phyloP scores from a whole-genome alignment of 2,329 filamentous ascomycete genomes.

The Fusarium guadeloupense region DNA sequence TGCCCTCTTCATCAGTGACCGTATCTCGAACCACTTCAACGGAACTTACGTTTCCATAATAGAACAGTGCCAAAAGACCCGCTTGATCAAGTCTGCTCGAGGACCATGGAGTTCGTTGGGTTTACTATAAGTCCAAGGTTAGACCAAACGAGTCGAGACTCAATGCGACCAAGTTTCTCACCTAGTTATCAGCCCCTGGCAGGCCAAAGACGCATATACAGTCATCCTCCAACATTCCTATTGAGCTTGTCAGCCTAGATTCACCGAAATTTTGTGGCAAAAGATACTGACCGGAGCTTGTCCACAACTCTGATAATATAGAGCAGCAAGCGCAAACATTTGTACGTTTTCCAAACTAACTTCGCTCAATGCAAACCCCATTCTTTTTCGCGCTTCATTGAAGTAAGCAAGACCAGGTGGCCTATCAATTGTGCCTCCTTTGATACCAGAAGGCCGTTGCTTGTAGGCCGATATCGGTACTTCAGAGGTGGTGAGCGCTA shows the following conservation, averaged over 20 bases:
- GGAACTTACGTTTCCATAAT: constrained; percentile 42
- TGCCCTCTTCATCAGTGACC: constrained; percentile 42
- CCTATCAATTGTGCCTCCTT: constrained; percentile 57
- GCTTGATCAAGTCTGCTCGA: constrained; percentile 39
- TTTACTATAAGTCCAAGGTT: constrained; percentile 27
- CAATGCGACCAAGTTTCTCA: constrained; percentile 38
- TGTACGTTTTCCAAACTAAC: constrained; percentile 68
- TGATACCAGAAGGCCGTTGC: constrained; percentile 60
- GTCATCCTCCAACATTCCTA: constrained; percentile 70
- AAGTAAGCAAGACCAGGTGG: constrained; percentile 68
- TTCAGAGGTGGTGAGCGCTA: constrained; percentile 62
- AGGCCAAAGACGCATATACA: constrained; percentile 64
- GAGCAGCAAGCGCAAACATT: constrained; percentile 63
- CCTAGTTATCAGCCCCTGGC: constrained; percentile 65
- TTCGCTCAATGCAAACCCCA: constrained; percentile 65
- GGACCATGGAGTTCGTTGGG: constrained; percentile 37
- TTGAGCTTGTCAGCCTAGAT: constrained; percentile 8
- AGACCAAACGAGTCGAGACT: neutral
- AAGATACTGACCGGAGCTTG: constrained; percentile 56
- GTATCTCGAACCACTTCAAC: neutral
- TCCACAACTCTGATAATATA: constrained; percentile 64
- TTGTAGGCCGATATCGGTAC: constrained; percentile 55
- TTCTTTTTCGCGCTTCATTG: constrained; percentile 68
- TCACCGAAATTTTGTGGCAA: neutral
- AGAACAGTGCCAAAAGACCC: constrained; percentile 42